Percentiles rank a stretch among this genome's conserved stretches.
These are phyloP conservation scores for Pythium utonaiense DNA, from an alignment of 352 stramenopile species.

Conservation along the genomic window DNA sequence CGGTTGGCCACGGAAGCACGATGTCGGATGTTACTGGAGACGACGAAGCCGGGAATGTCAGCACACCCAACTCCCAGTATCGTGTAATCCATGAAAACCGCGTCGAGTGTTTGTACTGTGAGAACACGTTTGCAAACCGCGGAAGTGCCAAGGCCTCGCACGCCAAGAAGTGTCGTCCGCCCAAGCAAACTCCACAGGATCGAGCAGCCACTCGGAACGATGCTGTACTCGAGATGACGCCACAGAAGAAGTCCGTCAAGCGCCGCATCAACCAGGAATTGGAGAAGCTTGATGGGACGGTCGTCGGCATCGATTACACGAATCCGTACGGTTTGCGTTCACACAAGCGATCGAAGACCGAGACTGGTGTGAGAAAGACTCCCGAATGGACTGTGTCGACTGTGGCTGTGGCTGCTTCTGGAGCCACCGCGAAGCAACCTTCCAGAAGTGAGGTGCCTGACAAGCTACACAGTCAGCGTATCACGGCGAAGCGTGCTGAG, in stretches of 20 bases:
- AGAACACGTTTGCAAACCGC: constrained; percentile 1
- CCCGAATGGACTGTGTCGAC: not conserved
- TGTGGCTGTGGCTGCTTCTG: not conserved
- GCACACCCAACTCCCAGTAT: constrained; percentile 1
- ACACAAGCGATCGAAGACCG: not conserved
- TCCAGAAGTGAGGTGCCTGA: not conserved
- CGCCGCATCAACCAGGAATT: constrained; percentile 12
- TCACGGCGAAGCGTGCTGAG: not conserved
- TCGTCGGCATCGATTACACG: not conserved
- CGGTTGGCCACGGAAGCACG: not conserved
- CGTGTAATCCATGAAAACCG: not conserved
- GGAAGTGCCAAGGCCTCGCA: not conserved
- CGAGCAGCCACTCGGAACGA: not conserved
- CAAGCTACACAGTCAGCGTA: not conserved
- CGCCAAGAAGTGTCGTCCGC: constrained; percentile 9
- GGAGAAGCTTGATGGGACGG: constrained; percentile 4
- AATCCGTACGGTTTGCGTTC: not conserved
- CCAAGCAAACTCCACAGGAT: not conserved
- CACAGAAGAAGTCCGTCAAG: constrained; percentile 18
- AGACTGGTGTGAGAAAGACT: not conserved
- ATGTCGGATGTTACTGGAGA: constrained; percentile 3
- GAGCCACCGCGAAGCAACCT: not conserved
- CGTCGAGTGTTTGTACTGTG: constrained; percentile 15
- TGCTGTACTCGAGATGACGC: constrained; percentile 2
- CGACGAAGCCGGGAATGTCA: not conserved